These are phyloP conservation scores for Podaxis sp. DNA, from an alignment of 768 basidiomycete species.

Conservation along the genomic window DNA sequence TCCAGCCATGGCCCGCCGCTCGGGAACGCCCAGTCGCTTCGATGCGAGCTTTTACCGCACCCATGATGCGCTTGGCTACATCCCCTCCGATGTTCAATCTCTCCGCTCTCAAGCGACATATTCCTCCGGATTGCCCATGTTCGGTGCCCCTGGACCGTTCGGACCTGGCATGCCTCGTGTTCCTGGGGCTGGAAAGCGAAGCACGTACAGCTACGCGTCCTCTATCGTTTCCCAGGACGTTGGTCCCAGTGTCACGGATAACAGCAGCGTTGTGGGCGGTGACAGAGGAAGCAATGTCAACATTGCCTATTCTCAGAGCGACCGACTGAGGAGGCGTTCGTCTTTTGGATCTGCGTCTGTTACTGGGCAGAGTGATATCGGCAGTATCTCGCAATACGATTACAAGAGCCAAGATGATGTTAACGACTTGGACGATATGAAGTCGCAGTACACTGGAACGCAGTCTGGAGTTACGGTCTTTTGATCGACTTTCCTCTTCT, in stretches of 20 bases:
- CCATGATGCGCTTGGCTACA: slow-evolving; percentile 91
- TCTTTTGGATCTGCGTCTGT: slow-evolving; percentile 72
- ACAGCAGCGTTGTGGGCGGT: slow-evolving; percentile 59
- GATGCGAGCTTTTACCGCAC: slow-evolving; percentile 95
- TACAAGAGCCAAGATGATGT: slow-evolving; percentile 91
- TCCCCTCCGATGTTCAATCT: slow-evolving; percentile 94
- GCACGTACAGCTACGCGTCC: slow-evolving; percentile 81
- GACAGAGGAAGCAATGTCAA: slow-evolving; percentile 46
- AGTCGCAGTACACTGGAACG: slow-evolving; percentile 84
- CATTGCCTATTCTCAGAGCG: slow-evolving; percentile 89
- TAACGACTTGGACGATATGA: slow-evolving; percentile 80
- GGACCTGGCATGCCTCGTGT: slow-evolving; percentile 65
- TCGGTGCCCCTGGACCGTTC: slow-evolving; percentile 67
- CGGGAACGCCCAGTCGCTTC: slow-evolving; percentile 92
- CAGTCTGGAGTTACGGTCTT: slow-evolving; percentile 86
- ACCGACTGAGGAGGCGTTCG: slow-evolving; percentile 73
- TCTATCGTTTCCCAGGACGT: slow-evolving; percentile 93
- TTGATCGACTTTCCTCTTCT: slow-evolving; percentile 38
- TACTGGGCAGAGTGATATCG: slow-evolving; percentile 73
- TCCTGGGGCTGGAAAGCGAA: slow-evolving; percentile 66
- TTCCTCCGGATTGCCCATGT: slow-evolving; percentile 88
- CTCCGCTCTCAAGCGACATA: slow-evolving; percentile 96
- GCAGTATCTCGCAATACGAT: slow-evolving; percentile 73
- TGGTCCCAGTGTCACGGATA: slow-evolving; percentile 59
- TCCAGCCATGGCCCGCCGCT: slow-evolving; percentile 54